Percentiles rank a stretch among this genome's conserved stretches.
These are phyloP conservation scores for Raddia distichophylla DNA, from an alignment of 176 grass and related monocot species.

Conservation along the genomic window DNA sequence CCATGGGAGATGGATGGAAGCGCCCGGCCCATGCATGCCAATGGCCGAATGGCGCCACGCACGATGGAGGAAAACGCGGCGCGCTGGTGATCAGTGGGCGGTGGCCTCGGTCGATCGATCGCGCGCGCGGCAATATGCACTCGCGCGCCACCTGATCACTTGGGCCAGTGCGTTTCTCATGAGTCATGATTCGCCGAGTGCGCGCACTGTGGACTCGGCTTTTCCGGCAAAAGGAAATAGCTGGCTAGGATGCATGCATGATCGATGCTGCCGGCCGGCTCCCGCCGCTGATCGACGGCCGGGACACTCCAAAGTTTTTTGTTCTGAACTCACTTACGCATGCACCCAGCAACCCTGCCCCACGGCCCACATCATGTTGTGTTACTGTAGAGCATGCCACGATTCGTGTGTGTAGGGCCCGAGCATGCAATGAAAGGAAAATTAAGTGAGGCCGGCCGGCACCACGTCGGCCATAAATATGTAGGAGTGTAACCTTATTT, in stretches of 20 bases:
- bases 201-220: constrained; percentile 3
- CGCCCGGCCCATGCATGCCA: no score
- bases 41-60: no score
- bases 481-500: no score
- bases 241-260: no score
- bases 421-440: neutral
- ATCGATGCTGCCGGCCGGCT: neutral
- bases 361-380: neutral
- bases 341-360: no score
- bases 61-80: no score
- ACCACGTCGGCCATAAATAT: neutral
- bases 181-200: neutral
- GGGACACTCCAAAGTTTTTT: neutral
- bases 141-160: no score
- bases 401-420: neutral
- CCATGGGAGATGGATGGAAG: no score
- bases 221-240: neutral
- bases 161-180: neutral
- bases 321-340: neutral
- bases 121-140: no score
- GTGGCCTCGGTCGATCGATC: no score
- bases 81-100: no score
- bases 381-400: no score
- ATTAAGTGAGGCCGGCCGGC: neutral
- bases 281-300: neutral